A percentile compares a stretch with the other conserved stretches of the same genome.
These are phyloP conservation scores for Amanita molliuscula DNA, from an alignment of 768 basidiomycete species.

Conservation along the genomic window DNA sequence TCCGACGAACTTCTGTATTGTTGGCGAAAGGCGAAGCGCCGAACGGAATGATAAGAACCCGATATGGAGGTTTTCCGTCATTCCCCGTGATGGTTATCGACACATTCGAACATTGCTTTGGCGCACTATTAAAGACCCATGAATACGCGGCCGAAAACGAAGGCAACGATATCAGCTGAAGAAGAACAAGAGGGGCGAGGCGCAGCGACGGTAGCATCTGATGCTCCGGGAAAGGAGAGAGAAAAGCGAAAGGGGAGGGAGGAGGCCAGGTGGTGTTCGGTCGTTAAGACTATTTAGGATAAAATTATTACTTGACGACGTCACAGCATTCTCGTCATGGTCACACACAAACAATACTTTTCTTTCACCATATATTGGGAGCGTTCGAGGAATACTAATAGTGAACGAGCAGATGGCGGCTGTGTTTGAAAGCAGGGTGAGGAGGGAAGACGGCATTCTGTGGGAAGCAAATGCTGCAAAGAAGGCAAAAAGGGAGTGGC, in stretches of 20 bases:
- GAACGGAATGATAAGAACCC: slow-evolving; percentile 54
- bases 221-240: slow-evolving; percentile 7
- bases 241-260: not conserved
- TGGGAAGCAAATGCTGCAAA: no score
- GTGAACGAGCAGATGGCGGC: no score
- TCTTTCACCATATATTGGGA: no score
- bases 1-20: slow-evolving; percentile 52
- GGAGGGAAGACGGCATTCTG: no score
- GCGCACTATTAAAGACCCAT: slow-evolving; percentile 35
- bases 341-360: no score
- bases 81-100: slow-evolving; percentile 45
- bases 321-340: not conserved
- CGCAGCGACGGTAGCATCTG: not conserved
- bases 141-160: slow-evolving; percentile 26
- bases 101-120: slow-evolving; percentile 59
- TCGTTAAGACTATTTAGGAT: not conserved
- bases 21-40: slow-evolving; percentile 53
- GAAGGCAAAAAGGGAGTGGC: no score
- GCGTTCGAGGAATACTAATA: no score
- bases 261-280: not conserved
- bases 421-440: no score
- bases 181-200: slow-evolving; percentile 8
- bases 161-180: slow-evolving; percentile 19
- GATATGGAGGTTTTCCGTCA: slow-evolving; percentile 57
- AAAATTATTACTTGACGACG: not conserved